Evolutionary conservation across 768 basidiomycete genomes (phyloP).

Genomic region (Amanita pseudoporphyria): DNA sequence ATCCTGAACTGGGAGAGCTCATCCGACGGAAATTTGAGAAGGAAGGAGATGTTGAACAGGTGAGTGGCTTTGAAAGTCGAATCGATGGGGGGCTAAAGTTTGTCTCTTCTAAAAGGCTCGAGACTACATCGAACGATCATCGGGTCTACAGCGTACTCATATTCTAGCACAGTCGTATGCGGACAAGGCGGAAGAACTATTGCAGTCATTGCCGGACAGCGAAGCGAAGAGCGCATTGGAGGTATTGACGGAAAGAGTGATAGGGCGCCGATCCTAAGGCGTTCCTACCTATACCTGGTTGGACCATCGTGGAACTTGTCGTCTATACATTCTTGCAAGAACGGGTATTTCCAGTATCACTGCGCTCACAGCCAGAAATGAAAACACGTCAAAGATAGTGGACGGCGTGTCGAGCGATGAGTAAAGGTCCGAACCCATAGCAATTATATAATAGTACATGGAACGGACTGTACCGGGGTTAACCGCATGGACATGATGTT

Average conservation of each 20-base stretch:
- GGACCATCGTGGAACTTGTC: no score
- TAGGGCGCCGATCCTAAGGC: conserved; percentile 36
- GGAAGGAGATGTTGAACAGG: conserved; percentile 81
- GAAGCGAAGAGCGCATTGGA: conserved; percentile 74
- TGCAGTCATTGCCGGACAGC: conserved; percentile 69
- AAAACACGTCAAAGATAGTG: no score
- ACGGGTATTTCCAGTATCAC: no score
- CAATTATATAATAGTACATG: neutral
- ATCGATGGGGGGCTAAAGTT: conserved; percentile 4
- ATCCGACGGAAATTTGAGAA: conserved; percentile 76
- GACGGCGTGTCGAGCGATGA: no score
- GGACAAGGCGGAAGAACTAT: conserved; percentile 64
- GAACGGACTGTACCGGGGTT: neutral
- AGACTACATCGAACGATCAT: conserved; percentile 62
- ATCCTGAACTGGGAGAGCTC: conserved; percentile 79
- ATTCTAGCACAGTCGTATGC: conserved; percentile 73
- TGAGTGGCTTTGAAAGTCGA: conserved; percentile 20
- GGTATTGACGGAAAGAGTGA: conserved; percentile 65
- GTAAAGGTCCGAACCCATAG: no score
- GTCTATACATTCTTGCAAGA: no score
- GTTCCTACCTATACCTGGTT: neutral
- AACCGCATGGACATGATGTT: neutral
- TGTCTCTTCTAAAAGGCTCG: conserved; percentile 62
- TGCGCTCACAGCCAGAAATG: neutral
- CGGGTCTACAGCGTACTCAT: conserved; percentile 75